Conservation (phyloP, 495 filamentous ascomycete species). For the Tetracladium setigerum region DNA sequence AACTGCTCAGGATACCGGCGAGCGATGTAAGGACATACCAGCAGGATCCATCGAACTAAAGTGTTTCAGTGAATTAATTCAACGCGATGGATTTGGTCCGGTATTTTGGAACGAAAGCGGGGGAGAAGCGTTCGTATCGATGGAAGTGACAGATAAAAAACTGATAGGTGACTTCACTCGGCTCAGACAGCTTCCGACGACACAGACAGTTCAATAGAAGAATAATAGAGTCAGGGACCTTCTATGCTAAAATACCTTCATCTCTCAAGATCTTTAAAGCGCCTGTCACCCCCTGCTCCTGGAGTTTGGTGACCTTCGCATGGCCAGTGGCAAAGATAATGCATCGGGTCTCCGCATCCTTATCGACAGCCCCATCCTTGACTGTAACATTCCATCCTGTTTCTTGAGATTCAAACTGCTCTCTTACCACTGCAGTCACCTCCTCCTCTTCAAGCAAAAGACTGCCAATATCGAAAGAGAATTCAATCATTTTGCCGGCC, state of each 20-base stretch:
- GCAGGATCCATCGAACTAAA: background rate
- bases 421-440: conserved; percentile 1
- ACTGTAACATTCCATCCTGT: conserved; percentile 10
- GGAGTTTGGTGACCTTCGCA: background rate
- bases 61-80: conserved; percentile 9
- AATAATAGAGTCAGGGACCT: background rate
- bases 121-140: conserved; percentile 6
- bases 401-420: conserved; percentile 5
- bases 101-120: conserved; percentile 8
- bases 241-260: conserved; percentile 6
- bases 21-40: background rate
- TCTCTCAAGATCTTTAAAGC: conserved; percentile 9
- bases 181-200: conserved; percentile 4
- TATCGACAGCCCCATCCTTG: conserved; percentile 7
- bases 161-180: conserved; percentile 9
- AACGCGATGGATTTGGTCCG: conserved; percentile 9
- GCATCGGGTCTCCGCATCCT: background rate
- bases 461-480: conserved; percentile 14
- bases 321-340: background rate
- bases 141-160: conserved; percentile 7
- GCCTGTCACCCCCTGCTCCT: background rate
- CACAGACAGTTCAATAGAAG: background rate
- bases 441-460: conserved; percentile 8
- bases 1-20: background rate
- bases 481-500: conserved; percentile 13